phyloP scores from a whole-genome alignment of 78 protist species.

The slime mould (Dictyostelium discoideum) region DNA sequence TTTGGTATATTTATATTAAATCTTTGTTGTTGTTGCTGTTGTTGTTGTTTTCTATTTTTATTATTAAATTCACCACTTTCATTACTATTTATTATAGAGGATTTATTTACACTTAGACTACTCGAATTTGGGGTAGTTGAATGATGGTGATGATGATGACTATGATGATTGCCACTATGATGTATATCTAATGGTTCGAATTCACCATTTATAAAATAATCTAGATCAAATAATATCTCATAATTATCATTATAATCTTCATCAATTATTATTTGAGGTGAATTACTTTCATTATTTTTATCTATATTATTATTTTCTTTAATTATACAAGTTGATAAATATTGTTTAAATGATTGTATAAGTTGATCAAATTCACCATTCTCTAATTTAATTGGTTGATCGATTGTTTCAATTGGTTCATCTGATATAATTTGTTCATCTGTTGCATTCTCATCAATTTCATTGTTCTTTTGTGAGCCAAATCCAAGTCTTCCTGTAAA shows the following conservation, averaged over 20 bases:
- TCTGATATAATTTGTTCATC: neutral
- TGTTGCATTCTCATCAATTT: neutral
- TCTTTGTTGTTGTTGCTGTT: neutral
- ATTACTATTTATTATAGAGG: neutral
- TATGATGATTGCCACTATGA: neutral
- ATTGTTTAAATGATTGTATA: constrained; percentile 4
- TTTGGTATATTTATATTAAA: constrained; percentile 20
- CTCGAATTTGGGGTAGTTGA: neutral
- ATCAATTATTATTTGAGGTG: neutral
- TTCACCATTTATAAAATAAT: neutral
- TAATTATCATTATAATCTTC: neutral
- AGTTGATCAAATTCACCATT: constrained; percentile 26
- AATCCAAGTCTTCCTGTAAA: constrained; percentile 69
- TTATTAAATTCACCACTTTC: neutral
- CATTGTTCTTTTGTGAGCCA: neutral
- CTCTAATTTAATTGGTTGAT: constrained; percentile 25
- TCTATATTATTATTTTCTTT: neutral
- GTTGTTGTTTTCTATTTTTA: neutral
- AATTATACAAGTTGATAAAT: neutral
- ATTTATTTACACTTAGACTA: neutral
- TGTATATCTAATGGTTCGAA: neutral
- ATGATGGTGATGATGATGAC: neutral
- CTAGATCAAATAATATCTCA: neutral
- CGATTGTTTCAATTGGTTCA: neutral
- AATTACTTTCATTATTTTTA: neutral